These are phyloP conservation scores for Apiospora koreana DNA, from an alignment of 2,329 filamentous ascomycete species.

Conservation along the genomic window DNA sequence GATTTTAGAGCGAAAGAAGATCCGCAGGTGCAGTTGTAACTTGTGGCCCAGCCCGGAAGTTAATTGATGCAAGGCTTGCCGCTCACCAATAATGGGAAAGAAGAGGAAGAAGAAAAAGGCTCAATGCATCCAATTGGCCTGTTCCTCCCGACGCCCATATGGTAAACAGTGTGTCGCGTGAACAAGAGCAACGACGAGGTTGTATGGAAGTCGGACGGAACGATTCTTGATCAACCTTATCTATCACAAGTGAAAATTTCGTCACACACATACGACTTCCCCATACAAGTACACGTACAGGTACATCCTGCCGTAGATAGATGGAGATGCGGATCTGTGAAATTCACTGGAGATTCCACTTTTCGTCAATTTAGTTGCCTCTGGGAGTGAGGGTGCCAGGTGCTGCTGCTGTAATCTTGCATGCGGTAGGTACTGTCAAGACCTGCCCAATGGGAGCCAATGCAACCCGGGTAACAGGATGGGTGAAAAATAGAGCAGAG, in stretches of 20 bases:
- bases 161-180: constrained; percentile 2
- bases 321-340: constrained; percentile 8
- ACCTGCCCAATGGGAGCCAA: neutral
- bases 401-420: neutral
- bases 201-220: neutral
- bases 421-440: constrained; percentile 3
- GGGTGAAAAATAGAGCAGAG: neutral
- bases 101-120: neutral
- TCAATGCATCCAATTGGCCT: neutral
- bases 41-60: constrained; percentile 5
- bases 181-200: neutral
- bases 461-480: constrained; percentile 5
- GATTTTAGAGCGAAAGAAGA: constrained; percentile 6
- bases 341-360: constrained; percentile 4
- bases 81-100: neutral
- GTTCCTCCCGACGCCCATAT: neutral
- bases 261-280: constrained; percentile 1
- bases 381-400: neutral
- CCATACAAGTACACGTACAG: constrained; percentile 6
- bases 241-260: constrained; percentile 7
- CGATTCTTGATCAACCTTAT: neutral
- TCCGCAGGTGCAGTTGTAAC: constrained; percentile 1
- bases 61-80: constrained; percentile 6
- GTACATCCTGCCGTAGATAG: neutral
- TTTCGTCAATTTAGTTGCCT: constrained; percentile 5